These are phyloP conservation scores for Beauveria pseudobassiana DNA, from an alignment of 2,329 filamentous ascomycete genomes.

Conservation along the genomic window DNA sequence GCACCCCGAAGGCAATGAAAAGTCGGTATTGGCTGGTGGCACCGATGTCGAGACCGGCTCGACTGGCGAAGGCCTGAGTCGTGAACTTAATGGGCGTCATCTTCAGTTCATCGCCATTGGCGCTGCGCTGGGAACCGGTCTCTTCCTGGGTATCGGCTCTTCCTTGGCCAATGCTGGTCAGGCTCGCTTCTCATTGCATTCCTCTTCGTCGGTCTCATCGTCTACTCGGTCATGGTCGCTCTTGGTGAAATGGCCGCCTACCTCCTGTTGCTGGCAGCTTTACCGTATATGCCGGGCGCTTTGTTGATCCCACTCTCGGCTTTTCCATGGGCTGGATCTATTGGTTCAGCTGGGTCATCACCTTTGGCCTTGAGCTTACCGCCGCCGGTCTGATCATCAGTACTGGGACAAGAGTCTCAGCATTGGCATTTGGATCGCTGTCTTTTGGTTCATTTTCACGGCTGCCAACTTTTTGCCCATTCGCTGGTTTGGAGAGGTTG, in stretches of 20 bases:
- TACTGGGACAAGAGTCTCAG: slow-evolving; percentile 59
- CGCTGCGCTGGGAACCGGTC: slow-evolving; percentile 64
- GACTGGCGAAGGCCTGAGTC: slow-evolving; percentile 27
- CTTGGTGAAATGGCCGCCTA: slow-evolving; percentile 70
- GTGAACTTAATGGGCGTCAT: slow-evolving; percentile 32
- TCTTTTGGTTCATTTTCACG: slow-evolving; percentile 67
- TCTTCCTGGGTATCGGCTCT: slow-evolving; percentile 61
- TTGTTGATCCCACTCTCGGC: slow-evolving; percentile 64
- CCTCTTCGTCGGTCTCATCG: slow-evolving; percentile 60
- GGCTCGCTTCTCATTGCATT: slow-evolving; percentile 62
- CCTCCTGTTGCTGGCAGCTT: slow-evolving; percentile 69
- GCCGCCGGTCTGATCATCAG: slow-evolving; percentile 69
- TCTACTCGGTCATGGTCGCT: slow-evolving; percentile 68
- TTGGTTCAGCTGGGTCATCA: slow-evolving; percentile 72
- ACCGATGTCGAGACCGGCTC: slow-evolving; percentile 29
- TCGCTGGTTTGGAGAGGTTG: slow-evolving; percentile 65
- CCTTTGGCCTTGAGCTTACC: slow-evolving; percentile 65
- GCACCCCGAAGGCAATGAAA: not conserved
- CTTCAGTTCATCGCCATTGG: slow-evolving; percentile 45
- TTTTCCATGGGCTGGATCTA: slow-evolving; percentile 81
- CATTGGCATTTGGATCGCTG: slow-evolving; percentile 63
- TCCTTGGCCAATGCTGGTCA: slow-evolving; percentile 56
- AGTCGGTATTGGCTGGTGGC: not conserved
- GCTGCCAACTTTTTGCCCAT: slow-evolving; percentile 64
- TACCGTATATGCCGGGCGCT: slow-evolving; percentile 67